Percentiles rank a stretch among this genome's conserved stretches.
phyloP scores from a whole-genome alignment of 2,329 filamentous ascomycete species.

The Calonectria multiphialidica region DNA sequence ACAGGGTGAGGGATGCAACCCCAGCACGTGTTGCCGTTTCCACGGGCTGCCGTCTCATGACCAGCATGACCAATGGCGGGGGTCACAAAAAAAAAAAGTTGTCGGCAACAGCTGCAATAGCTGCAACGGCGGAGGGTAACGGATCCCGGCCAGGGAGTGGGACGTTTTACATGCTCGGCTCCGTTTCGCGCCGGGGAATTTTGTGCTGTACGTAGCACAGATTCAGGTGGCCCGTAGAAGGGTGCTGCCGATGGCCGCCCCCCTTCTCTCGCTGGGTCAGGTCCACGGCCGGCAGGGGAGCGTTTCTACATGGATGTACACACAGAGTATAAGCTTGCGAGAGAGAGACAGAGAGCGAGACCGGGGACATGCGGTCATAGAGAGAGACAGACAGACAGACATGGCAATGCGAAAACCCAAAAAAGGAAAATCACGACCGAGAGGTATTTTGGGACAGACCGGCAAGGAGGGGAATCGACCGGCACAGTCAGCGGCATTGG shows the following conservation, averaged over 20 bases:
- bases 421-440: background rate
- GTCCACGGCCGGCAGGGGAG: background rate
- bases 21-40: background rate
- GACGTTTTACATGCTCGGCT: background rate
- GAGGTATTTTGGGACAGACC: background rate
- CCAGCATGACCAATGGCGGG: background rate
- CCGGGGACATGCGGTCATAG: background rate
- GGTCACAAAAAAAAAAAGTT: too few species aligned
- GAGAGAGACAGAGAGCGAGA: background rate
- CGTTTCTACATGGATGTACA: background rate
- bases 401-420: background rate
- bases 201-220: background rate
- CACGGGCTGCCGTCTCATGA: background rate
- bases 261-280: constrained; percentile 7
- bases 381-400: background rate
- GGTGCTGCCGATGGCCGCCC: background rate
- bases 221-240: background rate
- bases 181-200: constrained; percentile 5
- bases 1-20: background rate
- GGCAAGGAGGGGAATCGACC: background rate
- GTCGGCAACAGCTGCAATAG: too few species aligned
- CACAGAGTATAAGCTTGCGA: background rate
- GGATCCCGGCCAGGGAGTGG: background rate
- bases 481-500: background rate
- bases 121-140: background rate